Base-by-base conservation (phyloP, 306 rosid species). In the Cicer yamashitae region DNA sequence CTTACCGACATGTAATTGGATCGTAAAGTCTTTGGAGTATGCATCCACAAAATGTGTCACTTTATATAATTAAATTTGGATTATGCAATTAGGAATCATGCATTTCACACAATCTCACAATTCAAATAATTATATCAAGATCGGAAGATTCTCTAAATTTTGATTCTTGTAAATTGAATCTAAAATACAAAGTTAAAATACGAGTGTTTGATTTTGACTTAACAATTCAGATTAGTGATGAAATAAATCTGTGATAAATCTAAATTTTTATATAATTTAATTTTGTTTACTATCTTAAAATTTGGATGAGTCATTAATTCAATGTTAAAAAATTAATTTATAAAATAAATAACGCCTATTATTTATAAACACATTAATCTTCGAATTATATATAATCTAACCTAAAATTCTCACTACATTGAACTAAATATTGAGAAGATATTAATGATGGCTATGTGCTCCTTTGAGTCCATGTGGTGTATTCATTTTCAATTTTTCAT, bases 401-500 rank as follows among this genome's bases (percentile, higher is more conserved):
- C 4, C 5, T 30, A 30, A 30, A 30, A 30, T 3, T 30, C 34
- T 30, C 34, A 30, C 34, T 30, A 30, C 34, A 30, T 30, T 30
- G 34, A 30, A 30, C 34, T 30, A 30, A 37, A 30, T 48, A 70
- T 34, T 48, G 60, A 11, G 11, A 3, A 5, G 12, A 10, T 25
- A 5, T 46, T 51, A 46, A 57, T 70, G 79, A 71, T 57, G 65
- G 73, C 10, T 57, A 48, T 79, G 8, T 48, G 41, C 34, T 70
- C 6, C 46, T 48, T 80, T 82, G 10, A 64, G 18, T 50, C 84
- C 82, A 88, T 84, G 89, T 82, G 89, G 74, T 74, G 68, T 63
- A 58, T 71, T 30, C 37, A 30, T 30, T 30, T 30, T 30, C 37
- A 22, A 22, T 22, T 22, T 75, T 79, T 70, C 75, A 78, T 79